Conservation (phyloP, 1,284 basidiomycete genomes). For the Ustilago tritici region DNA sequence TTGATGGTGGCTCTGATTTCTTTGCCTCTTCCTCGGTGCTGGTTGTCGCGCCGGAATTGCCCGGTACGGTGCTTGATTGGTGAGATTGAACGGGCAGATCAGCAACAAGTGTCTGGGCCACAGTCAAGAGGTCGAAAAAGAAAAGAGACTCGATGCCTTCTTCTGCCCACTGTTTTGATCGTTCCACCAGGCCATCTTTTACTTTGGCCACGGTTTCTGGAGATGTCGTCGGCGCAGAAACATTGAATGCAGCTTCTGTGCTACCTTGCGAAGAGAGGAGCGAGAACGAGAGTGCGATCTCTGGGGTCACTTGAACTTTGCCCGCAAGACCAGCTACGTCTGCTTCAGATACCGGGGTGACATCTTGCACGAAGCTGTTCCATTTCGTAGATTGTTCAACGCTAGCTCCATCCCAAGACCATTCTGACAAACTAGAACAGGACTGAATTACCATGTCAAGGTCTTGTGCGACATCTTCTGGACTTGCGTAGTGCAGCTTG, state of each 20-base stretch:
- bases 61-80: background rate
- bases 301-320: slow-evolving; percentile 10
- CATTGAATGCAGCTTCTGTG: slow-evolving; percentile 23
- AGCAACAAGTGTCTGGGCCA: slow-evolving; percentile 28
- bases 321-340: slow-evolving; percentile 15
- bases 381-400: slow-evolving; percentile 4
- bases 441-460: slow-evolving; percentile 50
- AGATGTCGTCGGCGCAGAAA: slow-evolving; percentile 28
- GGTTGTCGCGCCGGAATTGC: background rate
- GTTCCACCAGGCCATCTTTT: slow-evolving; percentile 9
- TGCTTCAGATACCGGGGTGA: background rate
- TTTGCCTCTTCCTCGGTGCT: background rate
- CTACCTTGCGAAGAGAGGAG: slow-evolving; percentile 8
- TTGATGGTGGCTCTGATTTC: background rate
- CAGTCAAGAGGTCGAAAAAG: slow-evolving; percentile 42
- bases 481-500: slow-evolving; percentile 20
- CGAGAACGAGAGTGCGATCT: slow-evolving; percentile 11
- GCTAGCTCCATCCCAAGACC: slow-evolving; percentile 32
- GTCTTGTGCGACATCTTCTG: slow-evolving; percentile 44
- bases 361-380: slow-evolving; percentile 16
- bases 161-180: slow-evolving; percentile 24
- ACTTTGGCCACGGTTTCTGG: background rate
- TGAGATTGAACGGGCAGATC: slow-evolving; percentile 7
- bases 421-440: slow-evolving; percentile 17
- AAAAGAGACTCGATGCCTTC: slow-evolving; percentile 41